Percentiles rank a stretch among this genome's conserved stretches.
phyloP scores from a whole-genome alignment of 2,329 filamentous ascomycete genomes.

The Aspergillus ochraceus region DNA sequence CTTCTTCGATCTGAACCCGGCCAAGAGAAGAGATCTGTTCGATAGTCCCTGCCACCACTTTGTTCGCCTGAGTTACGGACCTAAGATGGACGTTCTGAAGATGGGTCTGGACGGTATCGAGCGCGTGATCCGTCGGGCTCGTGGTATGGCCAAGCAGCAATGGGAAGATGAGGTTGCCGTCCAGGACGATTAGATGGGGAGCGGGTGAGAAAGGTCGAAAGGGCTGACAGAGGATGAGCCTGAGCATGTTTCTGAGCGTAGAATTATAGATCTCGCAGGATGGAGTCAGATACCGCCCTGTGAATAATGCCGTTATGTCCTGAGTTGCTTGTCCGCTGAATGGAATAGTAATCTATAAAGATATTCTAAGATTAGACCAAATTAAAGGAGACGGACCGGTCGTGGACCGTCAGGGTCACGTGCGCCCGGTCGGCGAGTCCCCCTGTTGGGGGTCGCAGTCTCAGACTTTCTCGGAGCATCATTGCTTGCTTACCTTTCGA shows the following conservation, averaged over 20 bases:
- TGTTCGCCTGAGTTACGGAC: slow-evolving; percentile 80
- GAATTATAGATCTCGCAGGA: neutral
- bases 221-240: neutral
- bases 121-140: slow-evolving; percentile 63
- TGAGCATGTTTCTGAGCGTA: neutral
- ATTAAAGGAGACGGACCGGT: neutral
- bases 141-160: slow-evolving; percentile 30
- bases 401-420: neutral
- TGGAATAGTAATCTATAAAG: neutral
- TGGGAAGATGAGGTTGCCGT: slow-evolving; percentile 41
- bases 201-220: too few species aligned
- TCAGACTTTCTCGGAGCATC: neutral
- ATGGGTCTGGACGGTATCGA: slow-evolving; percentile 83
- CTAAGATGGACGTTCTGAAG: slow-evolving; percentile 75
- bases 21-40: slow-evolving; percentile 84
- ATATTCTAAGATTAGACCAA: neutral
- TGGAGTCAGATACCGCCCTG: neutral
- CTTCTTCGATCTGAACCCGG: slow-evolving; percentile 95
- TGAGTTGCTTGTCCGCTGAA: neutral
- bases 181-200: slow-evolving; percentile 30
- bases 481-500: neutral
- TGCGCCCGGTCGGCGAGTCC: neutral
- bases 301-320: neutral
- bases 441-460: too few species aligned
- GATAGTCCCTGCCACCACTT: slow-evolving; percentile 94